These are phyloP conservation scores for Lipomyces sp. DNA, from an alignment of 805 yeast genomes.

Conservation along the genomic window DNA sequence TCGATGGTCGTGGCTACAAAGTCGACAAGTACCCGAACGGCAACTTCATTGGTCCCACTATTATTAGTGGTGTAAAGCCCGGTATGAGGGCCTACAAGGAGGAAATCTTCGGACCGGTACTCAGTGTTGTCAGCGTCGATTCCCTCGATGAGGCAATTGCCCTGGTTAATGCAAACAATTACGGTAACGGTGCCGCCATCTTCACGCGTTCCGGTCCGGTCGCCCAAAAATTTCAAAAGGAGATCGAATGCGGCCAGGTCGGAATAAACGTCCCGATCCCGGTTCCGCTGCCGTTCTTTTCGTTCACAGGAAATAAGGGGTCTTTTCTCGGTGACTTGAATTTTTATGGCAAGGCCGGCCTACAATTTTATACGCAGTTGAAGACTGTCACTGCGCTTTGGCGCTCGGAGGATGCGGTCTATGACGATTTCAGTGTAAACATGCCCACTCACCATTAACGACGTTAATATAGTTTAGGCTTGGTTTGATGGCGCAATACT, in stretches of 20 bases:
- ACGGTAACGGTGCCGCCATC: slow-evolving; percentile 74
- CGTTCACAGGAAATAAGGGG: slow-evolving; percentile 76
- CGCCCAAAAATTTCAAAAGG: slow-evolving; percentile 71
- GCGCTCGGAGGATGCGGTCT: slow-evolving; percentile 58
- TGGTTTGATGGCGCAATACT: too few species aligned
- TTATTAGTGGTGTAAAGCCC: slow-evolving; percentile 63
- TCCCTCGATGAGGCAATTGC: slow-evolving; percentile 71
- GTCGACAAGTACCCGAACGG: slow-evolving; percentile 61
- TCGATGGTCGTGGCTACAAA: slow-evolving; percentile 64
- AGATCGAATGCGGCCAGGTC: slow-evolving; percentile 75
- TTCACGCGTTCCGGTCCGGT: slow-evolving; percentile 72
- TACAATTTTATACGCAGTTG: slow-evolving; percentile 71
- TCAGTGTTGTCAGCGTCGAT: slow-evolving; percentile 63
- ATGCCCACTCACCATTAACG: slow-evolving; percentile 65
- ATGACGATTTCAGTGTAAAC: slow-evolving; percentile 60
- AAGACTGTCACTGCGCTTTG: slow-evolving; percentile 75
- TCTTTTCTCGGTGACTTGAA: slow-evolving; percentile 79
- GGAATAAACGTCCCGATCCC: slow-evolving; percentile 82
- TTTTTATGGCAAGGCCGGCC: slow-evolving; percentile 78
- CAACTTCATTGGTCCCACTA: slow-evolving; percentile 74
- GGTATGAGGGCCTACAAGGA: slow-evolving; percentile 75
- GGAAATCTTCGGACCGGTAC: slow-evolving; percentile 79
- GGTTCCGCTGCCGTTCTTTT: slow-evolving; percentile 80
- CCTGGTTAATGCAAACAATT: slow-evolving; percentile 62
- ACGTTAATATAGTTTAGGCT: too few species aligned